Percentiles rank a stretch among this genome's conserved stretches.
Conservation (phyloP, 2,329 filamentous ascomycete species). For the Aureobasidium sp. region DNA sequence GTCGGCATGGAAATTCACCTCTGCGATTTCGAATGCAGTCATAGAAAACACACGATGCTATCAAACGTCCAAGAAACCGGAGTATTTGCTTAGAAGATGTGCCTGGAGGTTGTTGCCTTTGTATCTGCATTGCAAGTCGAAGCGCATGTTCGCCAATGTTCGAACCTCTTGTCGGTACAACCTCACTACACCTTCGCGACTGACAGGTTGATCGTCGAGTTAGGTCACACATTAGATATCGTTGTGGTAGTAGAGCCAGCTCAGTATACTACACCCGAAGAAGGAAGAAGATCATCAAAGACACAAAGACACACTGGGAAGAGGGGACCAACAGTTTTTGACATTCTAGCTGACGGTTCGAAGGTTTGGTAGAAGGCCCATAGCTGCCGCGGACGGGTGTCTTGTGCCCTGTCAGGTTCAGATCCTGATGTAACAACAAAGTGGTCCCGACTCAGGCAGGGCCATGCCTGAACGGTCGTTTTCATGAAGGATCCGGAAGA, state of each 20-base stretch:
- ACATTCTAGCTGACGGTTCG: not conserved
- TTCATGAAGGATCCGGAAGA: not conserved
- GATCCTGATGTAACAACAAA: conserved; percentile 3
- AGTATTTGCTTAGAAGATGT: not conserved
- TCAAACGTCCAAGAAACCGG: not conserved
- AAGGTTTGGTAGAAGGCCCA: not conserved
- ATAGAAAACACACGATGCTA: conserved; percentile 5
- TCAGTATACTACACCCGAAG: not conserved
- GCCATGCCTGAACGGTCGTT: not conserved
- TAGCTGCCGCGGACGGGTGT: conserved; percentile 2
- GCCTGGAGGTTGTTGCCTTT: not conserved
- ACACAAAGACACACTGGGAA: not conserved
- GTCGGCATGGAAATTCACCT: not conserved
- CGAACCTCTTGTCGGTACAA: not conserved
- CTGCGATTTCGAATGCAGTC: not conserved
- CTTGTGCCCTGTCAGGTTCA: not conserved
- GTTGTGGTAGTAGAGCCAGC: not conserved
- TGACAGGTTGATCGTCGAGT: not conserved
- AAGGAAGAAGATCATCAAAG: not conserved
- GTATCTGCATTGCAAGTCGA: conserved; percentile 7
- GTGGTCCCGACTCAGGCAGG: not conserved
- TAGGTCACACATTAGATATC: not conserved
- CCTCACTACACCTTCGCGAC: not conserved
- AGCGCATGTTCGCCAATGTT: conserved; percentile 1
- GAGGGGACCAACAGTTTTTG: not conserved